phyloP scores from a whole-genome alignment of 2,329 filamentous ascomycete species.

The Apiospora koreana region DNA sequence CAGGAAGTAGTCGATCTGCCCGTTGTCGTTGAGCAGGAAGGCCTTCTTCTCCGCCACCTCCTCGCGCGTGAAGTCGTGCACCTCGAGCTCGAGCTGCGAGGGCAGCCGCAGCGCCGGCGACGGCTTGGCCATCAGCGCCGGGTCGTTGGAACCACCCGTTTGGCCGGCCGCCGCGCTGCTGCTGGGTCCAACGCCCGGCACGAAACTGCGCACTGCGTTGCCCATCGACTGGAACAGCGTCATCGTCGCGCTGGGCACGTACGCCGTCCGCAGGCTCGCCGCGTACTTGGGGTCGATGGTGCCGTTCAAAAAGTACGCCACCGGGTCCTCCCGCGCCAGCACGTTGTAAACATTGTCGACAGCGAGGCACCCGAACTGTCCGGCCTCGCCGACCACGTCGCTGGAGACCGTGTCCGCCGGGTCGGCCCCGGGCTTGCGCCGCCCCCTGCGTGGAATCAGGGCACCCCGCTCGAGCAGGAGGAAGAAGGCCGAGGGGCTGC shows the following conservation, averaged over 20 bases:
- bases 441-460: conserved; percentile 75
- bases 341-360: conserved; percentile 98
- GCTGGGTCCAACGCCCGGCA: conserved; percentile 49
- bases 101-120: conserved; percentile 49
- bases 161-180: background rate
- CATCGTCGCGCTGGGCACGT: conserved; percentile 72
- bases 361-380: conserved; percentile 84
- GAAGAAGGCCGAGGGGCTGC: conserved; percentile 92
- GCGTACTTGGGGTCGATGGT: conserved; percentile 83
- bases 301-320: conserved; percentile 90
- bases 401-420: conserved; percentile 56
- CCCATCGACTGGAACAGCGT: conserved; percentile 67
- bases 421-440: conserved; percentile 74
- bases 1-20: conserved; percentile 90
- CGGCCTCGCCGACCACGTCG: conserved; percentile 73
- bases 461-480: conserved; percentile 74
- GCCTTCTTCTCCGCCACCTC: conserved; percentile 90
- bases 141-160: conserved; percentile 29
- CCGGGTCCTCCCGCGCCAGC: conserved; percentile 69
- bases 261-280: conserved; percentile 71
- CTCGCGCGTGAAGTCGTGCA: conserved; percentile 90
- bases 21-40: conserved; percentile 89
- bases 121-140: conserved; percentile 32
- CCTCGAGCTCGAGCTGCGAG: conserved; percentile 84
- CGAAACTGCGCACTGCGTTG: conserved; percentile 62